These are phyloP conservation scores for Fusarium lyarnte DNA, from an alignment of 2,329 filamentous ascomycete genomes.

Conservation along the genomic window DNA sequence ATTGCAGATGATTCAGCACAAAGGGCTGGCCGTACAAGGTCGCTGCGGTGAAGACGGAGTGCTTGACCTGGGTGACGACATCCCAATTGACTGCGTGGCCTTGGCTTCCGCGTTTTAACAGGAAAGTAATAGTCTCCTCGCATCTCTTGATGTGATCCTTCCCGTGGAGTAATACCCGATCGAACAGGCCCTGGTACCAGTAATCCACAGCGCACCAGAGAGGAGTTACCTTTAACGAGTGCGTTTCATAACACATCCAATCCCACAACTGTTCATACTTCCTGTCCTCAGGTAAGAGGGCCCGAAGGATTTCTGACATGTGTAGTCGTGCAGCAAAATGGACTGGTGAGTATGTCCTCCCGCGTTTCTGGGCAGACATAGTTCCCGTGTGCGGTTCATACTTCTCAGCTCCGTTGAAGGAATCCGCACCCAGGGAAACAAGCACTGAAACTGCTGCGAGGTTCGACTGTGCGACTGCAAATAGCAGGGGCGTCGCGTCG, in stretches of 20 bases:
- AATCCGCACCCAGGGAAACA: accelerated
- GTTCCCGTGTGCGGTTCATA: neutral
- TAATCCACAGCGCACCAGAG: neutral
- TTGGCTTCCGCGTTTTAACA: neutral
- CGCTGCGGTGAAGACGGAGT: neutral
- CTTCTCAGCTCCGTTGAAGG: neutral
- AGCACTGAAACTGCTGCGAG: neutral
- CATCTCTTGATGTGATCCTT: neutral
- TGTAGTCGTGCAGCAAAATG: neutral
- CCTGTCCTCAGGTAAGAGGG: neutral
- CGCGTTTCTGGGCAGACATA: neutral
- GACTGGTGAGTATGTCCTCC: neutral
- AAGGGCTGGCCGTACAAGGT: neutral
- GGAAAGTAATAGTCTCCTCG: neutral
- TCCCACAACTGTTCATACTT: neutral
- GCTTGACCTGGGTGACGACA: neutral
- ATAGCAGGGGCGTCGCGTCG: neutral
- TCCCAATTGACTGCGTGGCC: neutral
- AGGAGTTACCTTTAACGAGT: neutral
- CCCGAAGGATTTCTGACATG: neutral
- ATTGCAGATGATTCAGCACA: neutral
- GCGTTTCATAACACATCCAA: neutral
- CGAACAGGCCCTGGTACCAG: neutral
- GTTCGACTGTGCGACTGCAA: neutral
- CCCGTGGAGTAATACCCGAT: accelerated